Base-by-base conservation (phyloP, 306 rosid genomes). In the Glycine latifolia region DNA sequence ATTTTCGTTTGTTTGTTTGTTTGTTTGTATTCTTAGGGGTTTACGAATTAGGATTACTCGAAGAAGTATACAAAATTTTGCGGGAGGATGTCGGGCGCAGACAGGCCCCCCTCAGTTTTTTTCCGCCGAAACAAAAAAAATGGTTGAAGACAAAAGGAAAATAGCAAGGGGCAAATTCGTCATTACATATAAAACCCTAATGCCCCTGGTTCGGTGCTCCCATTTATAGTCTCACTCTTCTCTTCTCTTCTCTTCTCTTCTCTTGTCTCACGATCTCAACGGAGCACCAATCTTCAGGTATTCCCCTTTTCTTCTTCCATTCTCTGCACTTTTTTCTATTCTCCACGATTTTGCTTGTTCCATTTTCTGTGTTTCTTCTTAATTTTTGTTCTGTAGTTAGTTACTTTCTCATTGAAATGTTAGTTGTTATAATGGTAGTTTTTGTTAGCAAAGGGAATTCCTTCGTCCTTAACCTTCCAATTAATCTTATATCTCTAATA, bases 251-350 rank as follows among this genome's bases (percentile, higher is more conserved):
- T 31, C 31, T 26, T 26, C 31, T 1, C 31, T 26, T 26, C 31
- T 26, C 31, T 26, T 26, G 31, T 26, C 76, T 62, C 76, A 12
- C 82, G 68, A 47, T 65, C 82, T 49, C 59, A 52, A 20, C 79
- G 16, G 2, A 63, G 7, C 31, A 65, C 12, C 67, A 80, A 88
- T 83, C 68, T 67, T 70, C 79, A 26, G 92, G 97, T 90, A 49
- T n/a, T 53, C 16, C n/a, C 61, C 41, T 5, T 48, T 78, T 26
- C 66, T 35, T 61, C 53, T 58, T 46, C 41, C 10, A 35, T 63
- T 76, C 41, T 77, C 62, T 33, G 33, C 44, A 6, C 4, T 39
- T 39, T 56, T 20, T 15, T 16, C 65, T 26, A 0, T 37, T 37
- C 5, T 37, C 5, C 31, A 26, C 31, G 31, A 26, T 59, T 49